phyloP scores from a whole-genome alignment of 2,329 filamentous ascomycete species.

The Mariannaea sp. region DNA sequence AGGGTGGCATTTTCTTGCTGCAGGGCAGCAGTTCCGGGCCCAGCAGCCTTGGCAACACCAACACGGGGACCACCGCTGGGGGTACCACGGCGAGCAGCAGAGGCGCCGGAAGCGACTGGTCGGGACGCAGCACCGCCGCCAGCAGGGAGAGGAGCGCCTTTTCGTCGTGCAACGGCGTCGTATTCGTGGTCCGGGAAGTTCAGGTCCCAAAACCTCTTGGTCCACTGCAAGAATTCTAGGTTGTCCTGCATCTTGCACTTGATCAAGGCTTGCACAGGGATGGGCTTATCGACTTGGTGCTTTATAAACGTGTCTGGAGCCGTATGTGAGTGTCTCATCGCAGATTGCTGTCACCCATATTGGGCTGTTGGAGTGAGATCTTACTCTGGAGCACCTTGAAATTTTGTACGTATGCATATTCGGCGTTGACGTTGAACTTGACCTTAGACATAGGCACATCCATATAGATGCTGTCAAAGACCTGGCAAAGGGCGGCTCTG shows the following conservation, averaged over 20 bases:
- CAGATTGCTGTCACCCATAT: neutral
- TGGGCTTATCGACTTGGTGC: constrained; percentile 85
- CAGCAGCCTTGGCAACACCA: constrained; percentile 52
- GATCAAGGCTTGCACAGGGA: constrained; percentile 85
- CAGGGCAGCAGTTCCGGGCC: constrained; percentile 71
- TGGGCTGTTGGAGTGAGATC: constrained; percentile 38
- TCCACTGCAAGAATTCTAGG: constrained; percentile 97
- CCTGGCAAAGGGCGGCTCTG: constrained; percentile 93
- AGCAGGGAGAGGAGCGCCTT: constrained; percentile 69
- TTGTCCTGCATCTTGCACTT: constrained; percentile 99
- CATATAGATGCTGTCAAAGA: constrained; percentile 97
- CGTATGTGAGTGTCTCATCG: constrained; percentile 14
- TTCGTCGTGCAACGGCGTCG: constrained; percentile 84
- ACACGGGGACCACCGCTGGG: constrained; percentile 61
- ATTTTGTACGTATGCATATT: constrained; percentile 97
- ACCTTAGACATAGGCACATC: constrained; percentile 95
- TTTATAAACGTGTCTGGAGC: constrained; percentile 77
- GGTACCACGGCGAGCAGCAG: constrained; percentile 61
- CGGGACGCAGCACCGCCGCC: constrained; percentile 54
- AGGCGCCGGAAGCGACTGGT: constrained; percentile 54
- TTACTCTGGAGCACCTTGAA: constrained; percentile 97
- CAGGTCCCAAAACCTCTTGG: constrained; percentile 96
- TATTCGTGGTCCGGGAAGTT: constrained; percentile 98
- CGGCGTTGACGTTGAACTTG: constrained; percentile 97
- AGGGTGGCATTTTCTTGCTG: constrained; percentile 84